These are phyloP conservation scores for Areca catechu DNA, from an alignment of 176 grass and related monocot species.

Conservation along the genomic window DNA sequence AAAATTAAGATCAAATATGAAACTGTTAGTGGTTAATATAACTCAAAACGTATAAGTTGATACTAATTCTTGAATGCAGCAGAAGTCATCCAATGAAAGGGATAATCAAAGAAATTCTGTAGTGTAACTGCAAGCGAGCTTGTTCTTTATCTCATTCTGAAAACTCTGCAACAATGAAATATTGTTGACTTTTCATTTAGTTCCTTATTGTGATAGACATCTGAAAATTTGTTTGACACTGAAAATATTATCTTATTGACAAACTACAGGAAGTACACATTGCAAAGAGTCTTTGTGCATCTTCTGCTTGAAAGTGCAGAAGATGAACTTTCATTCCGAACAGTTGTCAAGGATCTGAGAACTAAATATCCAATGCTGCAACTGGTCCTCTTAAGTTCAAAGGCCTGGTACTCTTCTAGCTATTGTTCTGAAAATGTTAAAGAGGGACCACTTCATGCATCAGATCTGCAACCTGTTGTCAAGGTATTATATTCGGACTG, in stretches of 20 bases:
- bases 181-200: too few relatives aligned
- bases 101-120: too few relatives aligned
- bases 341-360: slow-evolving; percentile 71
- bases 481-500: slow-evolving; percentile 67
- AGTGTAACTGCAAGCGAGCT: too few relatives aligned
- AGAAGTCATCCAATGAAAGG: too few relatives aligned
- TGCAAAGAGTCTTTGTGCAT: slow-evolving; percentile 67
- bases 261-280: slow-evolving; percentile 45
- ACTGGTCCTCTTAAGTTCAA: slow-evolving; percentile 67
- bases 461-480: slow-evolving; percentile 49
- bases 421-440: slow-evolving; percentile 55
- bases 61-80: too few relatives aligned
- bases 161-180: too few relatives aligned
- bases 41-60: too few relatives aligned
- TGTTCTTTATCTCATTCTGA: too few relatives aligned
- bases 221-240: too few relatives aligned
- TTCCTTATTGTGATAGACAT: too few relatives aligned
- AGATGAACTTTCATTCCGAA: slow-evolving; percentile 87
- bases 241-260: background rate
- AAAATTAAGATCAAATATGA: too few relatives aligned
- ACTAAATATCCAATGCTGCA: slow-evolving; percentile 50
- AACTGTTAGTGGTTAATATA: too few relatives aligned
- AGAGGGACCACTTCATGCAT: slow-evolving; percentile 18
- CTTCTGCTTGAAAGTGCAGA: slow-evolving; percentile 68
- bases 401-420: slow-evolving; percentile 58